Base-by-base conservation (phyloP, 495 filamentous ascomycete genomes). In the Penicillium bovifimosum region DNA sequence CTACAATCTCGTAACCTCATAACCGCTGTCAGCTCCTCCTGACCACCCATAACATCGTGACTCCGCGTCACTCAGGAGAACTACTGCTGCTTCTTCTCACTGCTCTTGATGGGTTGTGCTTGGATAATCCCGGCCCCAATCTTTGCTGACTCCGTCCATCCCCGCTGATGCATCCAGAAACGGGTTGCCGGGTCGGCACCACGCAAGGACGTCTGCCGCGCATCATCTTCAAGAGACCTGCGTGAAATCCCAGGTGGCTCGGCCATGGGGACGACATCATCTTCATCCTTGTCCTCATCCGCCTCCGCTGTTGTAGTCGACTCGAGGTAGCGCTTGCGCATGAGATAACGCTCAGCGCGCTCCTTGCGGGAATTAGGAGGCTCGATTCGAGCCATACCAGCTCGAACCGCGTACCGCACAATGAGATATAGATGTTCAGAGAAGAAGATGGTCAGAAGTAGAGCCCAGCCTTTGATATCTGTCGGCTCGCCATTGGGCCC, bases 401-500 rank as follows among this genome's bases (percentile, higher is more conserved):
- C 71, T 27, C 83, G 79, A 1, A 96, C 86, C 0, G 72, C 80
- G 52, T 86, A 81, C 51, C 90, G 82, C 0, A 86, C 77, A 2
- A 81, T 72, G 17, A 98, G 76, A 58, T 92, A 97, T 1, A 90
- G 55, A 54, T 97, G 93, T 64, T 98, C 93, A 0, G 87, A 83
- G 58, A 95, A 82, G 58, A 96, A 79, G 24, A 98, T 86, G 0
- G 86, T 80, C n/a, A 93, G 69, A 20, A 97, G 77, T 5, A 97
- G 75, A 17, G 83, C 88, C 86, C 88, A 92, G n/a, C 72, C 82
- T 44, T 78, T 81, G 59, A 96, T 89, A 16, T 81, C 78, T 29
- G 76, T 77, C n/a, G 73, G 69, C 26, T 74, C 67, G 11, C 71
- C 76, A 49, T 80, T 78, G 3, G 81, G 81, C 0, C 80, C 81